Percentiles rank a stretch among this genome's conserved stretches.
These are phyloP conservation scores for Pelomyxa schiedti DNA, from an alignment of 78 protist genomes.

Conservation along the genomic window DNA sequence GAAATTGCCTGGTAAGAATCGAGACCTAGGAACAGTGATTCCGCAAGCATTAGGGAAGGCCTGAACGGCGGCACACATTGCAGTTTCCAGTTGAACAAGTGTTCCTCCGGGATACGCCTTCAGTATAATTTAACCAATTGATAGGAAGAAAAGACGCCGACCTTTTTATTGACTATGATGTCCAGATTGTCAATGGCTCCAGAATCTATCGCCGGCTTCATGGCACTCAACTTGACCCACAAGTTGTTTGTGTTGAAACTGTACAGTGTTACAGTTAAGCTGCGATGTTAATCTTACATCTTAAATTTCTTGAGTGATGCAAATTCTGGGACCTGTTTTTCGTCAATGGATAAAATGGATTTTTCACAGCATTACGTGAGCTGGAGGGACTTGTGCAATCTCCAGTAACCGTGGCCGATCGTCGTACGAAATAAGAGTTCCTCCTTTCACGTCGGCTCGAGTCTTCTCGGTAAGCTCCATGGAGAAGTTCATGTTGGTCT, in stretches of 20 bases:
- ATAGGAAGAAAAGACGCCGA: background rate
- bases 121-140: background rate
- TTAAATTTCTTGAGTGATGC: constrained; percentile 76
- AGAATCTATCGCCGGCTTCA: constrained; percentile 32
- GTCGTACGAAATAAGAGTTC: constrained; percentile 75
- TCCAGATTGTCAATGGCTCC: constrained; percentile 54
- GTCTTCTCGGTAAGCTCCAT: constrained; percentile 94
- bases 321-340: too few relatives aligned
- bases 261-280: too few relatives aligned
- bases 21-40: constrained; percentile 81
- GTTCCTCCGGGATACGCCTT: constrained; percentile 44
- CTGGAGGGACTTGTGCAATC: constrained; percentile 84
- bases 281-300: too few relatives aligned
- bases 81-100: constrained; percentile 94
- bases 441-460: constrained; percentile 95
- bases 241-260: constrained; percentile 98
- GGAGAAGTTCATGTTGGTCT: background rate
- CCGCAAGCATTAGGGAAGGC: constrained; percentile 68
- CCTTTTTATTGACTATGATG: constrained; percentile 86
- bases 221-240: constrained; percentile 80
- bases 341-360: too few relatives aligned
- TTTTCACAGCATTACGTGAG: too few relatives aligned
- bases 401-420: constrained; percentile 73
- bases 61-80: constrained; percentile 91
- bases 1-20: constrained; percentile 95